phyloP scores from a whole-genome alignment of 441 rosid genomes.

The Adansonia rubrostipa region DNA sequence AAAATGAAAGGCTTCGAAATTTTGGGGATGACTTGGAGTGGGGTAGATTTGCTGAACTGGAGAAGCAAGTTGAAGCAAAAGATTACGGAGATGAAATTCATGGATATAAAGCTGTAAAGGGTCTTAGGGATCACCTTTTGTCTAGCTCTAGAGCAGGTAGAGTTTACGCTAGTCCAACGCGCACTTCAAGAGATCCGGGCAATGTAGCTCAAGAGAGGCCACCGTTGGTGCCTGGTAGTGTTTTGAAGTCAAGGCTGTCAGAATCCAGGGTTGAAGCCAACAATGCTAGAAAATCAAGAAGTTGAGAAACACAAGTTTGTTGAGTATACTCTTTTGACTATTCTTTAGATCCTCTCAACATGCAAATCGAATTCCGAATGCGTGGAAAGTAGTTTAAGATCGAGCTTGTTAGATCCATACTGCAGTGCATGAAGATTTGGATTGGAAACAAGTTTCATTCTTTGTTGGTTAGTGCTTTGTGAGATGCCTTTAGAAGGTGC shows the following conservation, averaged over 20 bases:
- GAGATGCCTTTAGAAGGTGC: conserved; percentile 19
- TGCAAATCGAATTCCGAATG: neutral
- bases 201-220: conserved; percentile 57
- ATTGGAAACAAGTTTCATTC: neutral
- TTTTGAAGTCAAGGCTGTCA: conserved; percentile 64
- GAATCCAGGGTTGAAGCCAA: conserved; percentile 57
- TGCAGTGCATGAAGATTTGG: neutral
- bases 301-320: conserved; percentile 40
- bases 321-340: neutral
- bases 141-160: conserved; percentile 60
- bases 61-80: conserved; percentile 50
- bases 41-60: conserved; percentile 58
- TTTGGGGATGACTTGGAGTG: conserved; percentile 52
- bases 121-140: conserved; percentile 64
- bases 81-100: conserved; percentile 63
- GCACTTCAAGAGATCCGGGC: conserved; percentile 40
- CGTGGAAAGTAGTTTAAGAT: neutral
- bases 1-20: conserved; percentile 55
- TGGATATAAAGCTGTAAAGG: conserved; percentile 63
- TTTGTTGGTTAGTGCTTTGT: conserved; percentile 16
- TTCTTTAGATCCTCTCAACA: neutral
- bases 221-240: conserved; percentile 54
- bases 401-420: neutral
- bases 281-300: conserved; percentile 63
- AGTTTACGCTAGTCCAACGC: conserved; percentile 57